A percentile compares a stretch with the other conserved stretches of the same genome.
Conservation (phyloP, 768 basidiomycete genomes). For the Imleria badia region DNA sequence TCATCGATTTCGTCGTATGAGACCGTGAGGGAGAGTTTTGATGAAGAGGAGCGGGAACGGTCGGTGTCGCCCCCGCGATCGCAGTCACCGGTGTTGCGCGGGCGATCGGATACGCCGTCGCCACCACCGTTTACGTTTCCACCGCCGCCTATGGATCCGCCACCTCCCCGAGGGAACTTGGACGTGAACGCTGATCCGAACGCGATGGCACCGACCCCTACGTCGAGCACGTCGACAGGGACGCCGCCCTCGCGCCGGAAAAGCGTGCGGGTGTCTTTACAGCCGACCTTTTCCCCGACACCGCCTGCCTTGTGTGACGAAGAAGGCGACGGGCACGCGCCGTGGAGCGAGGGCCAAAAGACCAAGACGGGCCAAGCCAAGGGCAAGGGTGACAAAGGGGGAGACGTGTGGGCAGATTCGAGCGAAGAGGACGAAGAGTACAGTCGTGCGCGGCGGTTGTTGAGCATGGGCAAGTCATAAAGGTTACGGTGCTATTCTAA, state of each 20-base stretch:
- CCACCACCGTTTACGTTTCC: conserved; percentile 12
- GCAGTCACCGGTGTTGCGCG: background rate
- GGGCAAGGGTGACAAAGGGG: background rate
- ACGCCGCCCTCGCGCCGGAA: conserved; percentile 43
- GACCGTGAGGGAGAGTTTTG: conserved; percentile 58
- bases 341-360: conserved; percentile 11
- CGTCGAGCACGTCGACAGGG: conserved; percentile 19
- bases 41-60: too few species aligned
- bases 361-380: too few species aligned
- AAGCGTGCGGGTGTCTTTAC: conserved; percentile 75
- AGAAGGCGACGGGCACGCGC: conserved; percentile 26
- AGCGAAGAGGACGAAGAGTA: conserved; percentile 76
- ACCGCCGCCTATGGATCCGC: conserved; percentile 13
- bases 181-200: background rate
- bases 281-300: conserved; percentile 72
- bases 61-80: too few species aligned
- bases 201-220: background rate
- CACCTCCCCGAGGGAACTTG: background rate
- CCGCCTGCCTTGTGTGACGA: conserved; percentile 65
- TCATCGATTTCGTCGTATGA: conserved; percentile 63
- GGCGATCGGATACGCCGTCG: background rate
- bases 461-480: too few species aligned
- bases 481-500: too few species aligned
- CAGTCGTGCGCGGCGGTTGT: conserved; percentile 50
- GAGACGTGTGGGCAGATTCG: conserved; percentile 70